A percentile compares a stretch with the other conserved stretches of the same genome.
Conservation (phyloP, 495 filamentous ascomycete genomes). For the Rusavskia elegans region DNA sequence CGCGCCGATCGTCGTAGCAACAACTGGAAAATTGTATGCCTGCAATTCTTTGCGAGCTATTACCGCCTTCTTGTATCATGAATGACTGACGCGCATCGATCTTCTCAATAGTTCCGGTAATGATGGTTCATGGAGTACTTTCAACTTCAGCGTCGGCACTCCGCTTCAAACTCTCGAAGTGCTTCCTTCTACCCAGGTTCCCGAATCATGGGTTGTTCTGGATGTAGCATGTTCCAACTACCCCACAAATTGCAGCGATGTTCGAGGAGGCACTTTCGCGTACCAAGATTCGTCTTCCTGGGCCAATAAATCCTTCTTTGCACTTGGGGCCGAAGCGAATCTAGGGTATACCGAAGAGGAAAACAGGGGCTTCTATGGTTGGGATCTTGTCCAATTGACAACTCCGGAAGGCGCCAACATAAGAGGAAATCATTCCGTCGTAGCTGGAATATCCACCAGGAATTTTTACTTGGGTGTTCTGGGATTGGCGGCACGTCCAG, state of each 20-base stretch:
- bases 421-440: conserved; percentile 28
- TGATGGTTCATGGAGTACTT: conserved; percentile 24
- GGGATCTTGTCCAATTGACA: conserved; percentile 33
- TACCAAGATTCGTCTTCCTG: conserved; percentile 35
- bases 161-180: conserved; percentile 20
- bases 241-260: conserved; percentile 11
- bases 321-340: conserved; percentile 29
- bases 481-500: conserved; percentile 30
- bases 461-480: conserved; percentile 41
- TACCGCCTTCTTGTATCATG: neutral
- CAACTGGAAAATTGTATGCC: conserved; percentile 13
- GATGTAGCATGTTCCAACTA: conserved; percentile 14
- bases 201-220: conserved; percentile 32
- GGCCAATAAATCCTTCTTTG: conserved; percentile 35
- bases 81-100: neutral
- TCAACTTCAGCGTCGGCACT: conserved; percentile 18
- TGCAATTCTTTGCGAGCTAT: too few species aligned
- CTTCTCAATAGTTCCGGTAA: conserved; percentile 12
- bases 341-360: conserved; percentile 35
- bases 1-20: conserved; percentile 13
- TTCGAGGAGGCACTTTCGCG: conserved; percentile 39
- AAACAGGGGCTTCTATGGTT: conserved; percentile 42
- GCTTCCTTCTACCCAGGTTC: conserved; percentile 19
- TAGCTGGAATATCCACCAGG: conserved; percentile 39
- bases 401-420: conserved; percentile 24